These are phyloP conservation scores for Vicia faba DNA, from an alignment of 306 rosid genomes.

Conservation along the genomic window DNA sequence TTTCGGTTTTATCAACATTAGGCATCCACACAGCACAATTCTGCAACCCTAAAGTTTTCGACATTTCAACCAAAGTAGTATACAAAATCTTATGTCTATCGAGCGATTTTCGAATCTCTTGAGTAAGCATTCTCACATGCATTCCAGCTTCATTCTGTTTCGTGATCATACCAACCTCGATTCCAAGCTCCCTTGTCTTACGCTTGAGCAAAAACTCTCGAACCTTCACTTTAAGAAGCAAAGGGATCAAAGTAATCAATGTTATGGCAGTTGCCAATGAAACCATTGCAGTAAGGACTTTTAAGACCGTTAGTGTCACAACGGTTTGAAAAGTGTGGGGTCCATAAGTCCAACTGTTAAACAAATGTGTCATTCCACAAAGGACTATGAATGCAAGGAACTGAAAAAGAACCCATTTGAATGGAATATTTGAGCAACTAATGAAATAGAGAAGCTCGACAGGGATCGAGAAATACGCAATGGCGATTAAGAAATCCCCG, in stretches of 20 bases:
- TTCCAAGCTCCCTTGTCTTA: conserved; percentile 84
- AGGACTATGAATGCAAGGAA: conserved; percentile 85
- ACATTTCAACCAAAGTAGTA: conserved; percentile 77
- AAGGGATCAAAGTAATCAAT: conserved; percentile 76
- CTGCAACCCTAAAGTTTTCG: conserved; percentile 79
- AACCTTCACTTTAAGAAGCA: conserved; percentile 85
- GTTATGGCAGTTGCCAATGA: conserved; percentile 84
- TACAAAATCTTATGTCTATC: conserved; percentile 72
- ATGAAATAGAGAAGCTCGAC: conserved; percentile 81
- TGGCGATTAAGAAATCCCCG: conserved; percentile 82
- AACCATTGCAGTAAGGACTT: conserved; percentile 80
- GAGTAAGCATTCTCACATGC: conserved; percentile 93
- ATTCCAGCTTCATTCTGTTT: conserved; percentile 67
- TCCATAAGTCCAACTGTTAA: conserved; percentile 85
- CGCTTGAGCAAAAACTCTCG: conserved; percentile 84
- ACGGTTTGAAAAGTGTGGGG: conserved; percentile 77
- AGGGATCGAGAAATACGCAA: conserved; percentile 90
- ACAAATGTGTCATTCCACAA: conserved; percentile 87
- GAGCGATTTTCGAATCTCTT: conserved; percentile 87
- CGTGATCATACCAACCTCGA: conserved; percentile 76
- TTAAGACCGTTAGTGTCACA: conserved; percentile 76
- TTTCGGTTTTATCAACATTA: conserved; percentile 60
- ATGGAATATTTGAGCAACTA: conserved; percentile 83
- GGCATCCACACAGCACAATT: conserved; percentile 98
- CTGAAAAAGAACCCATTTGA: conserved; percentile 86